Evolutionary conservation across 805 yeast species (phyloP).

Genomic region (Saccharomycopsis microspora): DNA sequence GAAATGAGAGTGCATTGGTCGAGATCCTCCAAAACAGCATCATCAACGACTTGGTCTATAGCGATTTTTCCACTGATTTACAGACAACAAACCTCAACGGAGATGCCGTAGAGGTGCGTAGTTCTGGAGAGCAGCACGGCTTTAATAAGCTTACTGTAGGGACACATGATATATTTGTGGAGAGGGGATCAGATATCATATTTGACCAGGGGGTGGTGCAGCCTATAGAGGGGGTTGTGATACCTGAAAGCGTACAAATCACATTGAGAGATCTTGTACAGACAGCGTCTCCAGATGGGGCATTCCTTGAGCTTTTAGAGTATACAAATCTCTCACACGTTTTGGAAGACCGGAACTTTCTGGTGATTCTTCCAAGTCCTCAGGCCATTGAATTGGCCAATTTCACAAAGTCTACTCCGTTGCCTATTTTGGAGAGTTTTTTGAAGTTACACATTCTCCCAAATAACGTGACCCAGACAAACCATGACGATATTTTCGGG

Average conservation of each 20-base stretch:
- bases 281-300: conserved; percentile 34
- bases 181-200: conserved; percentile 47
- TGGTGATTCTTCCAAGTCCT: conserved; percentile 65
- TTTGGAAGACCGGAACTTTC: conserved; percentile 31
- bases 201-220: conserved; percentile 83
- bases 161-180: conserved; percentile 15
- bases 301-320: conserved; percentile 35
- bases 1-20: conserved; percentile 39
- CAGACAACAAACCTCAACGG: conserved; percentile 24
- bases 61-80: conserved; percentile 34
- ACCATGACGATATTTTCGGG: conserved; percentile 24
- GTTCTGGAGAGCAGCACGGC: conserved; percentile 3
- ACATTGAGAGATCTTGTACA: conserved; percentile 42
- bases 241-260: conserved; percentile 48
- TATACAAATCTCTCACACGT: conserved; percentile 33
- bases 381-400: conserved; percentile 35
- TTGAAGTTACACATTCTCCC: conserved; percentile 63
- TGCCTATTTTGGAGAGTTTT: conserved; percentile 37
- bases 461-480: conserved; percentile 30
- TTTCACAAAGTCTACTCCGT: conserved; percentile 32
- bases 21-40: conserved; percentile 45
- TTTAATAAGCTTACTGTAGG: conserved; percentile 17
- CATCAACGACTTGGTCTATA: conserved; percentile 52
- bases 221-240: conserved; percentile 41
- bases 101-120: conserved; percentile 18